These are phyloP conservation scores for Talaromyces nanjingensis DNA, from an alignment of 495 filamentous ascomycete genomes.

Conservation along the genomic window DNA sequence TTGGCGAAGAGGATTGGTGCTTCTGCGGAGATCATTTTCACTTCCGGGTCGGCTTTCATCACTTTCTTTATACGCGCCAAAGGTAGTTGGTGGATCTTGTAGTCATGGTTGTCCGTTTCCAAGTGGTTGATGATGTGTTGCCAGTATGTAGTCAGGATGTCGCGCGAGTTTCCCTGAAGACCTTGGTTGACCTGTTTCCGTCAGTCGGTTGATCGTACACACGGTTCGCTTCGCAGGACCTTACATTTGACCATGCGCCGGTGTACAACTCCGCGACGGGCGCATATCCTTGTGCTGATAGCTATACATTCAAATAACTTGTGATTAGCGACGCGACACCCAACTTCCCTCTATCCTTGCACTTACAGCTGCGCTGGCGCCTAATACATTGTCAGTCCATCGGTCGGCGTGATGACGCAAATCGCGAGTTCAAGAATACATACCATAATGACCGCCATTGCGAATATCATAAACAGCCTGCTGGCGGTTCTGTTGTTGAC, in stretches of 20 bases:
- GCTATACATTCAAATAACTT: constrained; percentile 22
- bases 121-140: constrained; percentile 94
- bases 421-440: constrained; percentile 19
- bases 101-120: constrained; percentile 92
- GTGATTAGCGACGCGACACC: constrained; percentile 2
- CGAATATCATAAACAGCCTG: constrained; percentile 69
- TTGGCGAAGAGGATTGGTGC: constrained; percentile 97
- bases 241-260: constrained; percentile 91
- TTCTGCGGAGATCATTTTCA: constrained; percentile 99
- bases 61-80: constrained; percentile 98
- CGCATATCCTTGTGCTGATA: constrained; percentile 70
- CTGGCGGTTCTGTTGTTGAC: constrained; percentile 51
- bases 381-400: constrained; percentile 33
- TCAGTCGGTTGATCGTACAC: not conserved
- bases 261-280: constrained; percentile 83
- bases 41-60: constrained; percentile 98
- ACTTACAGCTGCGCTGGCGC: constrained; percentile 76
- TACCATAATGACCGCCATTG: constrained; percentile 88
- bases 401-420: not conserved
- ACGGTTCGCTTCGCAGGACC: constrained; percentile 5
- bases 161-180: constrained; percentile 84
- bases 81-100: constrained; percentile 93
- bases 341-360: not conserved
- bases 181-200: constrained; percentile 79
- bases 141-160: constrained; percentile 98